Percentiles rank a stretch among this genome's conserved stretches.
These are phyloP conservation scores for Aspergillus pseudonomiae DNA, from an alignment of 2,329 filamentous ascomycete species.

Conservation along the genomic window DNA sequence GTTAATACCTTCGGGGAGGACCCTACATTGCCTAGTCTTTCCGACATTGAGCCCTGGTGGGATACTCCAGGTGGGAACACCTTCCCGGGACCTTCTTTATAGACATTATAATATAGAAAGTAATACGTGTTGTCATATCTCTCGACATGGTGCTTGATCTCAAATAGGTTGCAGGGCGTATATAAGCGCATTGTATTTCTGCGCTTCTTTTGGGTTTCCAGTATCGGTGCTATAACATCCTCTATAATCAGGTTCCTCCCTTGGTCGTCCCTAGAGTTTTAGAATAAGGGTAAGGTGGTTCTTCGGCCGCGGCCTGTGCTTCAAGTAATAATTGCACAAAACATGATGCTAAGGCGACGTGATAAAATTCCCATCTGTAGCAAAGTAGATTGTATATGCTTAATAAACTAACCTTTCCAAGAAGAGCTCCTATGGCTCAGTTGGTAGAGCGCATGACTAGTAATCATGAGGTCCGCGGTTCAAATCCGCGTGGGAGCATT, in stretches of 20 bases:
- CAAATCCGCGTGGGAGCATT: constrained; percentile 3
- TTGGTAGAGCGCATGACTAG: constrained; percentile 1
- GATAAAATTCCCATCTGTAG: too few relatives aligned
- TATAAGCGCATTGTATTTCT: not conserved
- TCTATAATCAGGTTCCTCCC: too few relatives aligned
- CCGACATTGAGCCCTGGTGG: constrained; percentile 39
- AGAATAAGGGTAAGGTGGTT: too few relatives aligned
- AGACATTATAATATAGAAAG: constrained; percentile 4
- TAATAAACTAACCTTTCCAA: not conserved
- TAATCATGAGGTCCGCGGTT: constrained; percentile 3
- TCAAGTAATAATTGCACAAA: too few relatives aligned
- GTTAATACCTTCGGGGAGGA: constrained; percentile 13
- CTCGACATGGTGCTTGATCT: not conserved
- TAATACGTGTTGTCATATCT: not conserved
- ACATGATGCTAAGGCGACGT: too few relatives aligned
- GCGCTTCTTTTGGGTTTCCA: not conserved
- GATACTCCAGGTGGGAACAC: constrained; percentile 24
- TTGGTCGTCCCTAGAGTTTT: too few relatives aligned
- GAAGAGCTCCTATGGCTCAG: not conserved
- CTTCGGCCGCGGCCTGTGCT: too few relatives aligned
- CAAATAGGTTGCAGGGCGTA: not conserved
- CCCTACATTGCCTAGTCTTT: constrained; percentile 20
- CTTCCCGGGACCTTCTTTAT: constrained; percentile 23
- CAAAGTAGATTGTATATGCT: not conserved
- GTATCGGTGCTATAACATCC: too few relatives aligned